phyloP scores from a whole-genome alignment of 768 basidiomycete species.

The Cystofilobasidium macerans region DNA sequence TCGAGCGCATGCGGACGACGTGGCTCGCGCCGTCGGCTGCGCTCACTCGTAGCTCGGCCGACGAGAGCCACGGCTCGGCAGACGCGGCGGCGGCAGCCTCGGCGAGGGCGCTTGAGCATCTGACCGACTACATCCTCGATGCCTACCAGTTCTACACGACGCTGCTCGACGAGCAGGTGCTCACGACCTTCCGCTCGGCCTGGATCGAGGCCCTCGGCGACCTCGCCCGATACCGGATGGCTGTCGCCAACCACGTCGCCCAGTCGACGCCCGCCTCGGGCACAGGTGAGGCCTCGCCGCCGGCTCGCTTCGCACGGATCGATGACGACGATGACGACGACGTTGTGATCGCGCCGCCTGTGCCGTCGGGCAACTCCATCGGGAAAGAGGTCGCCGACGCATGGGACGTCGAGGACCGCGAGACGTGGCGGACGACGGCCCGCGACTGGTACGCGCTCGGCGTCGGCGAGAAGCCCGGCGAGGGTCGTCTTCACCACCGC shows the following conservation, averaged over 20 bases:
- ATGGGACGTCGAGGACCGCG: conserved; percentile 68
- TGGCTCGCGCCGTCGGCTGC: conserved; percentile 48
- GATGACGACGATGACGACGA: conserved; percentile 45
- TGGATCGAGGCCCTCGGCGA: conserved; percentile 98
- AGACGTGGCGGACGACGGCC: conserved; percentile 79
- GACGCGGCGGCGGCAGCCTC: conserved; percentile 14
- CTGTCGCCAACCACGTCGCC: conserved; percentile 75
- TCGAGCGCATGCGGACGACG: conserved; percentile 78
- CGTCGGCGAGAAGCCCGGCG: conserved; percentile 78
- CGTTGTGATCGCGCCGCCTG: not conserved
- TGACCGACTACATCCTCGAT: conserved; percentile 89
- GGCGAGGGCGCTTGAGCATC: conserved; percentile 66
- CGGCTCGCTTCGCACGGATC: conserved; percentile 28
- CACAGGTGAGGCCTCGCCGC: conserved; percentile 33
- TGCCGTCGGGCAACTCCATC: conserved; percentile 47
- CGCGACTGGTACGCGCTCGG: conserved; percentile 87
- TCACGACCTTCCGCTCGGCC: conserved; percentile 58
- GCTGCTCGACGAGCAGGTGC: conserved; percentile 66
- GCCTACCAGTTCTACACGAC: conserved; percentile 89
- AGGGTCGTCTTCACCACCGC: conserved; percentile 88
- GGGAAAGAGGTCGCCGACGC: conserved; percentile 70
- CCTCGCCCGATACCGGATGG: conserved; percentile 87
- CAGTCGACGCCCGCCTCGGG: conserved; percentile 1
- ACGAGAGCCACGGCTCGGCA: not conserved
- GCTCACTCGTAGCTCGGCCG: not conserved